Base-by-base conservation (phyloP, 345 rosid species). In the Bruguiera parviflora region DNA sequence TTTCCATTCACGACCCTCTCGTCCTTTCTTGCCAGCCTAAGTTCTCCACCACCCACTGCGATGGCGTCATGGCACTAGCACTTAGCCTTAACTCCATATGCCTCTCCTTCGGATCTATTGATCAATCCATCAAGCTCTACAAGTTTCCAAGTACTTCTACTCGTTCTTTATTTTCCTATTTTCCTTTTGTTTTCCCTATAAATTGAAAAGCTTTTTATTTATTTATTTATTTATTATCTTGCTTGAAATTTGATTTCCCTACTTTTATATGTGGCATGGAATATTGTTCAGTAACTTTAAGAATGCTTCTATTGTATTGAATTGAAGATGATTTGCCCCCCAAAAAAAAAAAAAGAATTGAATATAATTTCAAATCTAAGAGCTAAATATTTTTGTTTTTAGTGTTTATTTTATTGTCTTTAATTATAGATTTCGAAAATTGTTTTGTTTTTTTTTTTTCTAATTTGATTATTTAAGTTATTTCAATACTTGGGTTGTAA, bases 111-210 rank as follows among this genome's bases (percentile, higher is more conserved):
- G 99, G 93, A 53, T 92, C 99, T 39, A 81, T 92, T 31, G 99
- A 92, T 74, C 96, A 85, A 77, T 91, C 97, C 47, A 96, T 95
- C 63, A 95, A 95, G 86, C 96, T 95, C 84, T 95, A 88, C 88
- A 92, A 83, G 72, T 95, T 95, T 64, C 97, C 97, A 22, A 80
- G 97, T 91, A 79, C 25, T 29, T 51, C 58, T 51, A 1, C 49
- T 15, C 27, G 1, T 19, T 63, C 24, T 33, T 52, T 8, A n/a
- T 15, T 49, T 28, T 1, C 29, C 39, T 0, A 21, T 9, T 28
- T 10, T 56, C 57, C 19, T 4, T 47, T 49, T 18, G 28, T 68
- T 20, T 13, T 8, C 3, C 21, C 22, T 8, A 11, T 27, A 2
- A 3, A 52, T 0, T 39, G 46, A 27, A 47, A 24, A 10, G 55